Conservation (phyloP, 768 basidiomycete genomes). For the Cubamyces lactineus region DNA sequence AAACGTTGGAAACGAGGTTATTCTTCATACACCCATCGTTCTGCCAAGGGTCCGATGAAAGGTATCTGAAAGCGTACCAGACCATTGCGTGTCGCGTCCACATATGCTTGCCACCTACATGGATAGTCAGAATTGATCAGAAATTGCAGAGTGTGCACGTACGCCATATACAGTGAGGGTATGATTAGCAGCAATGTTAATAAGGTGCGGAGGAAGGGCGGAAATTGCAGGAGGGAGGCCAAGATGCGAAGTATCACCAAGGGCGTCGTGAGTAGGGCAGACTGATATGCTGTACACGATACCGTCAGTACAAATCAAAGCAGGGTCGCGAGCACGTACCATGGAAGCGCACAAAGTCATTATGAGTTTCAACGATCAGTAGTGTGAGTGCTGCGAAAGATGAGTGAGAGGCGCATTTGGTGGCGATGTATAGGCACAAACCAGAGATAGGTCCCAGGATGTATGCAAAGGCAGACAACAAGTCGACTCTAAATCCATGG, state of each 20-base stretch:
- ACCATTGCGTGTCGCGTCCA: conserved; percentile 53
- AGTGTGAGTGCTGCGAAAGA: conserved; percentile 55
- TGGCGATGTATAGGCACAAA: conserved; percentile 36
- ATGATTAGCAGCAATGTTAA: conserved; percentile 50
- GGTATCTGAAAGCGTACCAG: conserved; percentile 66
- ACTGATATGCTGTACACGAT: conserved; percentile 68
- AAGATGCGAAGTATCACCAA: conserved; percentile 59
- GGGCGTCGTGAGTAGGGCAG: conserved; percentile 70
- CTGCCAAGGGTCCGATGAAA: conserved; percentile 64
- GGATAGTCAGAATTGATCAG: not conserved
- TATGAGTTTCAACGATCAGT: conserved; percentile 75
- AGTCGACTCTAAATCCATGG: conserved; percentile 66
- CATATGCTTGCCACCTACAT: conserved; percentile 52
- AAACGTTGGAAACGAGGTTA: conserved; percentile 25
- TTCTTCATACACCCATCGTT: conserved; percentile 71
- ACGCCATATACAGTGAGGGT: conserved; percentile 59
- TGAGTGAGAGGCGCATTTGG: not conserved
- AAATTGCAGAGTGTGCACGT: conserved; percentile 32
- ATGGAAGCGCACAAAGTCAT: conserved; percentile 79
- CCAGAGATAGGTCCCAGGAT: conserved; percentile 74
- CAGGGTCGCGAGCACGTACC: conserved; percentile 44
- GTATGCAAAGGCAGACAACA: conserved; percentile 67
- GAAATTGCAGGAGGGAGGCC: conserved; percentile 54
- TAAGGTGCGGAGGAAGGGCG: conserved; percentile 53
- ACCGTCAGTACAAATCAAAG: not conserved